Percentiles rank a stretch among this genome's conserved stretches.
Evolutionary conservation across 192 early-diverging fungal genomes (phyloP).

Genomic region (Rhizophagus sp.): DNA sequence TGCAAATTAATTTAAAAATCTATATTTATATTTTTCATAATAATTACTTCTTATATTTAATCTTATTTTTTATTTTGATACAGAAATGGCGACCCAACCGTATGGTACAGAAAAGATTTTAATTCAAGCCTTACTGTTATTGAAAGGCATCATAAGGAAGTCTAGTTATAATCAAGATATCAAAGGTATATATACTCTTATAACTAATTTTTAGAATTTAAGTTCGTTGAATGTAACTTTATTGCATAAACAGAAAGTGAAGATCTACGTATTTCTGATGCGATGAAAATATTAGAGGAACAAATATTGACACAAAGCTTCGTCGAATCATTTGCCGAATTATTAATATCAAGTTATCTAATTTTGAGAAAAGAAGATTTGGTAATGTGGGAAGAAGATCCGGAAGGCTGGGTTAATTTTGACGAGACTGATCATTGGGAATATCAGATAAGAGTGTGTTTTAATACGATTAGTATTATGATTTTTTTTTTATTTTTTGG

Average conservation of each 20-base stretch:
- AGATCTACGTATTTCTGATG: constrained; percentile 51
- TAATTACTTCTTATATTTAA: background rate
- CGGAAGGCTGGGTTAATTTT: constrained; percentile 80
- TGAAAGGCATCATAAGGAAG: constrained; percentile 67
- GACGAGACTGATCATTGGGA: constrained; percentile 87
- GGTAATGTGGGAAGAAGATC: constrained; percentile 78
- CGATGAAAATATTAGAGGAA: constrained; percentile 56
- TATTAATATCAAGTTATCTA: constrained; percentile 75
- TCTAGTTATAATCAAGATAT: constrained; percentile 43
- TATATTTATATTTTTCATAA: background rate
- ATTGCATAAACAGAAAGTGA: constrained; percentile 39
- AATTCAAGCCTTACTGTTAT: constrained; percentile 73
- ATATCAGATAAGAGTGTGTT: constrained; percentile 69
- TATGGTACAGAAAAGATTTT: constrained; percentile 55
- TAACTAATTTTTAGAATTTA: background rate
- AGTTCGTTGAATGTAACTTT: background rate
- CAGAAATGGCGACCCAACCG: constrained; percentile 27
- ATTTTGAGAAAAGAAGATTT: constrained; percentile 69
- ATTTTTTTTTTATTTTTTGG: background rate
- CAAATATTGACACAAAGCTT: constrained; percentile 72
- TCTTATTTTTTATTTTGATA: background rate
- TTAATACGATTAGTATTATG: background rate
- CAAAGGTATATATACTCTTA: constrained; percentile 31
- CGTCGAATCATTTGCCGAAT: constrained; percentile 64
- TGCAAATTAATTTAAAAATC: background rate